phyloP scores from a whole-genome alignment of 805 yeast species.

The Ogataea sp. region DNA sequence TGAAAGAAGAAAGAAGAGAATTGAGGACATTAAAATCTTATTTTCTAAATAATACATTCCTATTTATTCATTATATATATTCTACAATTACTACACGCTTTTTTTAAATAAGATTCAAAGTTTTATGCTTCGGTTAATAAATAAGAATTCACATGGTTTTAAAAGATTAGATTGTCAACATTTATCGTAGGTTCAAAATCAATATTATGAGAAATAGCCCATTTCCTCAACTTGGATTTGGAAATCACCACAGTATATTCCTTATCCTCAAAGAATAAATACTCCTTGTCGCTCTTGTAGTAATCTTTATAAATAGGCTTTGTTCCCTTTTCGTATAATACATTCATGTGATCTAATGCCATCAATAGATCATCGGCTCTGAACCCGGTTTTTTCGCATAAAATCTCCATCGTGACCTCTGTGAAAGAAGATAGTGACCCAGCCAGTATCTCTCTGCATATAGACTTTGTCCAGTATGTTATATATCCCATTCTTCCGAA shows the following conservation, averaged over 20 bases:
- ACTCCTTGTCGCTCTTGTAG: constrained; percentile 13
- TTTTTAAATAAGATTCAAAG: background rate
- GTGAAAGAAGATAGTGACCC: constrained; percentile 28
- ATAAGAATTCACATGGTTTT: too few relatives aligned
- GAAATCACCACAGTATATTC: constrained; percentile 15
- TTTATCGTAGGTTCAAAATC: constrained; percentile 11
- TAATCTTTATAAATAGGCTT: constrained; percentile 20
- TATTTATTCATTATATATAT: background rate
- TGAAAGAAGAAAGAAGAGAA: constrained; percentile 58
- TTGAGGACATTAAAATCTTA: constrained; percentile 64
- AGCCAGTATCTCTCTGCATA: constrained; percentile 35
- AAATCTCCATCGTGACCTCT: constrained; percentile 34
- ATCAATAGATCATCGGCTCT: constrained; percentile 52
- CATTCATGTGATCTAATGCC: constrained; percentile 50
- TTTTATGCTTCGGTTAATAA: background rate
- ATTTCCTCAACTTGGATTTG: constrained; percentile 16
- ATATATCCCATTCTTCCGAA: constrained; percentile 71
- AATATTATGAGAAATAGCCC: constrained; percentile 20
- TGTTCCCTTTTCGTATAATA: constrained; percentile 24
- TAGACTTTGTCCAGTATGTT: constrained; percentile 60
- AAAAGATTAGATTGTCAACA: constrained; percentile 16
- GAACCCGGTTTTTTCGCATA: constrained; percentile 55
- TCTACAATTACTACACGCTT: background rate
- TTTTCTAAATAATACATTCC: constrained; percentile 30
- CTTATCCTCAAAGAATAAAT: constrained; percentile 16